phyloP scores from a whole-genome alignment of 306 rosid species.

The Sicyos edulis region DNA sequence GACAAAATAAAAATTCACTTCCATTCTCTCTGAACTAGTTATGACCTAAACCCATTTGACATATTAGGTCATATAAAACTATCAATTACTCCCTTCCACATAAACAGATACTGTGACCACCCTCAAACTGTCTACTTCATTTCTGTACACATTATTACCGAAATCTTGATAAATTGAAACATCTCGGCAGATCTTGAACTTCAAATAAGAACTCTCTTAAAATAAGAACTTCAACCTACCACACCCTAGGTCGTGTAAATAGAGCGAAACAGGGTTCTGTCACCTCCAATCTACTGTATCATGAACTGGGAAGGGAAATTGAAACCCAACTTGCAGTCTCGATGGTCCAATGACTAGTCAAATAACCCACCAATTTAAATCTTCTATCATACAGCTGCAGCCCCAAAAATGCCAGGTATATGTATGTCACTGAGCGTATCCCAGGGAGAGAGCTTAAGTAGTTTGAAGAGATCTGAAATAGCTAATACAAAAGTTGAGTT shows the following conservation, averaged over 20 bases:
- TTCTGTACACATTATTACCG: neutral
- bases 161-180: neutral
- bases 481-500: conserved; percentile 36
- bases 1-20: neutral
- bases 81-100: conserved; percentile 11
- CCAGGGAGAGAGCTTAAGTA: conserved; percentile 32
- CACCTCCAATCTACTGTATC: conserved; percentile 3
- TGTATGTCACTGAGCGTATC: conserved; percentile 31
- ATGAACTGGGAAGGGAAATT: conserved; percentile 10
- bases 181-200: neutral
- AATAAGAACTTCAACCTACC: conserved; percentile 1
- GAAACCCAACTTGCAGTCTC: neutral
- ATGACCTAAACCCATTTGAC: neutral
- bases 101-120: neutral
- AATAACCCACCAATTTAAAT: neutral
- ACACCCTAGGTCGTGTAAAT: neutral
- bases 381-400: neutral
- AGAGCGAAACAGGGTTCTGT: neutral
- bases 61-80: neutral
- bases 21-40: neutral
- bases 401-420: conserved; percentile 24
- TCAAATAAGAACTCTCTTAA: neutral
- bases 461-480: conserved; percentile 37
- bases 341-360: neutral
- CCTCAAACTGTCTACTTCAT: neutral